Percentiles rank a stretch among this genome's conserved stretches.
Evolutionary conservation across 2,329 filamentous ascomycete species (phyloP).

Genomic region (Pezicula neosporulosa): DNA sequence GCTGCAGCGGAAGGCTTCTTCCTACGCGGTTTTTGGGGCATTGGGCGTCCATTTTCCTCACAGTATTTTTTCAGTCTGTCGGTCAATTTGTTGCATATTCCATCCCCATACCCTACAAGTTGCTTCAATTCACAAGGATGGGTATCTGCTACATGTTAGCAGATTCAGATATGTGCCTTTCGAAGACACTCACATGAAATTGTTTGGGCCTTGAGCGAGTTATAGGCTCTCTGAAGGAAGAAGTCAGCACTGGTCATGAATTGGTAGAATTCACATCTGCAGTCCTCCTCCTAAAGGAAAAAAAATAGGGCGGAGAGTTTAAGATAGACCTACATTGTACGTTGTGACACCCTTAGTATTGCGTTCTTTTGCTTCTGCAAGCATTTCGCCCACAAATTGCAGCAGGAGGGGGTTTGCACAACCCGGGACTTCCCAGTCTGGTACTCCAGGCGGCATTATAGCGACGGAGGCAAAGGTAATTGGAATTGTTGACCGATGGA

Average conservation of each 20-base stretch:
- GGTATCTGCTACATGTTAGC: conserved; percentile 59
- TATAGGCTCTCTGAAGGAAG: conserved; percentile 57
- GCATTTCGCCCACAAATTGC: conserved; percentile 74
- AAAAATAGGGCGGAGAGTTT: too few relatives aligned
- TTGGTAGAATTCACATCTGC: background rate
- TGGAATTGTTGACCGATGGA: too few relatives aligned
- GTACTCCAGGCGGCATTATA: background rate
- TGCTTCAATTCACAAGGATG: conserved; percentile 72
- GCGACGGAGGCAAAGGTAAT: too few relatives aligned
- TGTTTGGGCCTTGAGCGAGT: conserved; percentile 73
- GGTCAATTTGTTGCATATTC: conserved; percentile 66
- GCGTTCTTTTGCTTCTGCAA: conserved; percentile 63
- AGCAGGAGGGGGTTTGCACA: conserved; percentile 64
- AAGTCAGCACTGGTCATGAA: background rate
- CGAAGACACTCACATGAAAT: conserved; percentile 65
- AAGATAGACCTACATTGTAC: conserved; percentile 48
- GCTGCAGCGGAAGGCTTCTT: conserved; percentile 24
- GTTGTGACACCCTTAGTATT: conserved; percentile 69
- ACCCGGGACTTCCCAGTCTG: conserved; percentile 12
- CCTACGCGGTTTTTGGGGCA: conserved; percentile 56
- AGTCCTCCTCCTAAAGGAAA: background rate
- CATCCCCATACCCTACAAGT: conserved; percentile 71
- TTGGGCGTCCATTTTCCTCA: conserved; percentile 61
- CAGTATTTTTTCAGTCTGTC: conserved; percentile 59
- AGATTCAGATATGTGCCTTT: conserved; percentile 68